These are phyloP conservation scores for Phtheirospermum japonicum DNA, from an alignment of 257 asterid species.

Conservation along the genomic window DNA sequence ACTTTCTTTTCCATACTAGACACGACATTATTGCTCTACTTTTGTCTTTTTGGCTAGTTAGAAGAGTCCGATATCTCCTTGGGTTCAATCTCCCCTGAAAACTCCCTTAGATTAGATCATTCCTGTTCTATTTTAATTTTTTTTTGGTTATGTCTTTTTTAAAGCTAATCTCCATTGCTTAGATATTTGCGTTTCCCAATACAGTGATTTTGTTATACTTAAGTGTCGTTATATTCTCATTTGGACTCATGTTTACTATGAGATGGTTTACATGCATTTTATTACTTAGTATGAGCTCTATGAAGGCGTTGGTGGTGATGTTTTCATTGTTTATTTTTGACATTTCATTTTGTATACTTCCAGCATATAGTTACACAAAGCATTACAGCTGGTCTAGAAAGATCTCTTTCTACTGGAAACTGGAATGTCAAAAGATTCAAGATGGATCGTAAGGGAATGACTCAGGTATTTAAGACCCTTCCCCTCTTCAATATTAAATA, in stretches of 20 bases:
- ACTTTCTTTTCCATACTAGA: too few relatives aligned
- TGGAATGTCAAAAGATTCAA: constrained; percentile 84
- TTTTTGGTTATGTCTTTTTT: not conserved
- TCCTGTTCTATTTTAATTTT: not conserved
- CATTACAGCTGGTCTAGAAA: constrained; percentile 70
- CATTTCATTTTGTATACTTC: constrained; percentile 22
- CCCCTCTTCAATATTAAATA: not conserved
- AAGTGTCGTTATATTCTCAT: not conserved
- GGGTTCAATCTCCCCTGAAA: not conserved
- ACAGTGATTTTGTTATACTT: not conserved
- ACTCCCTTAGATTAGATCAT: not conserved
- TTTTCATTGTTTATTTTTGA: constrained; percentile 7
- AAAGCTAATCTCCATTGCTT: not conserved
- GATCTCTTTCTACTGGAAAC: constrained; percentile 93
- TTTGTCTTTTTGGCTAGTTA: not conserved
- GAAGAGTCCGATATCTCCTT: not conserved
- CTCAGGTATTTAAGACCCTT: constrained; percentile 57
- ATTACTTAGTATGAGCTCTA: not conserved
- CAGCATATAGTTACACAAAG: constrained; percentile 43
- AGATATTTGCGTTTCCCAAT: not conserved
- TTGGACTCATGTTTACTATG: constrained; percentile 3
- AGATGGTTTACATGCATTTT: not conserved
- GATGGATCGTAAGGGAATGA: constrained; percentile 93
- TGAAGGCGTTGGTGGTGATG: not conserved
- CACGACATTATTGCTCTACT: too few relatives aligned